Evolutionary conservation across 2,329 filamentous ascomycete species (phyloP), one percentile per base, ranked within the genome.

Genomic region (Sporothrix globosa): DNA sequence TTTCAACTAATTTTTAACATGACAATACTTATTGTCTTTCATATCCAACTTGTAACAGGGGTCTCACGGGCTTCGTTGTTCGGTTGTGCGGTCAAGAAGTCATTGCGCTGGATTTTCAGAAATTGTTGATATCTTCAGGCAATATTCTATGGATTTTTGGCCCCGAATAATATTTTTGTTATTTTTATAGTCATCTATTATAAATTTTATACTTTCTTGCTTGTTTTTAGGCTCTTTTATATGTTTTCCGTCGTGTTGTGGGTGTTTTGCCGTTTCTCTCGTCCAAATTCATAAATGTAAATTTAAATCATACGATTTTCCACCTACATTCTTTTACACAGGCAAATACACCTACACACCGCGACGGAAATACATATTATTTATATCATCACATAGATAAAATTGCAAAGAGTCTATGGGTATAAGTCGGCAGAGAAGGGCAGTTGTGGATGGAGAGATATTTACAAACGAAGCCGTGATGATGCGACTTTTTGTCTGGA

Each of bases 191-290:
- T 19, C 2, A 30, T 65, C 41, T 30, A 30, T 4, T 4, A 13
- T 6, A 0, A 7, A 10, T 0, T 30, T 30, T 2, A 1, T 13
- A 30, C 34, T 11, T 10, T 27, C 4, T 10, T 1, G 5, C 9
- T 1, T n/a, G 3, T 27, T n/a, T 50, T 50, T 19, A 1, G n/a
- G 7, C n/a, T 11, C 2, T 24, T 39, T 5, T 11, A 0, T 21
- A 1, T 17, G 1, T 24, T 34, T 9, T 34, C 2, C 9, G 46
- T 17, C 1, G 46, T 53, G 44, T 21, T 67, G 19, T 39, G 19
- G 2, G 27, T 5, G 11, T 39, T 66, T 67, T 1, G 52, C 53
- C 24, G 63, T 41, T 67, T 67, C 27, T 9, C 4, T 24, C 21
- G 2, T 19, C 34, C 53, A 41, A n/a, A 53, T 52, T 53, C 21